phyloP scores from a whole-genome alignment of 441 rosid genomes.

The Lepidium campestre region DNA sequence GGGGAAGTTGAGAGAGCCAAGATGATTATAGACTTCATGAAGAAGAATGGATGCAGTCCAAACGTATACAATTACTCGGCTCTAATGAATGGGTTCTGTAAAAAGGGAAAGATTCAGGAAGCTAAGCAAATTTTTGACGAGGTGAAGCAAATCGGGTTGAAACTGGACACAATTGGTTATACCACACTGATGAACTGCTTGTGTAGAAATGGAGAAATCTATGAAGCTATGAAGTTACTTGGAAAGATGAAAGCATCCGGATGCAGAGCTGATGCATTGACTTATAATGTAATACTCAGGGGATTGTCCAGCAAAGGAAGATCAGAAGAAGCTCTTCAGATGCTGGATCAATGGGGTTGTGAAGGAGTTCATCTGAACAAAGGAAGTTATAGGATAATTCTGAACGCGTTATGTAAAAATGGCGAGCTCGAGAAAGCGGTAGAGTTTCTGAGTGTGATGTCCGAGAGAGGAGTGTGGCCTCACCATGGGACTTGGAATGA shows the following conservation, averaged over 20 bases:
- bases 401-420: conserved; percentile 52
- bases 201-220: conserved; percentile 44
- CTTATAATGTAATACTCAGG: conserved; percentile 62
- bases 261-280: conserved; percentile 64
- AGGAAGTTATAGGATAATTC: conserved; percentile 71
- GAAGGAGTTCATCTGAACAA: conserved; percentile 65
- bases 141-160: conserved; percentile 54
- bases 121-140: conserved; percentile 51
- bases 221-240: conserved; percentile 56
- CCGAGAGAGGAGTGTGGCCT: conserved; percentile 51
- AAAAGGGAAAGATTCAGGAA: conserved; percentile 55
- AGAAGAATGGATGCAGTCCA: conserved; percentile 66
- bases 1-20: conserved; percentile 69
- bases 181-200: conserved; percentile 68
- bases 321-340: conserved; percentile 48
- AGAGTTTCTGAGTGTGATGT: conserved; percentile 51
- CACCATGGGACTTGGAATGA: conserved; percentile 79
- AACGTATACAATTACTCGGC: conserved; percentile 65
- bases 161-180: conserved; percentile 59
- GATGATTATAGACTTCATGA: conserved; percentile 78
- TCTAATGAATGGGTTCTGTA: conserved; percentile 65
- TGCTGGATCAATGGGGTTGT: conserved; percentile 44
- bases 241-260: conserved; percentile 58
- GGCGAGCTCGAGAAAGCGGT: conserved; percentile 58
- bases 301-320: conserved; percentile 67